Conservation (phyloP, 192 early-diverging fungal species). For the Chytriomyces sp. region DNA sequence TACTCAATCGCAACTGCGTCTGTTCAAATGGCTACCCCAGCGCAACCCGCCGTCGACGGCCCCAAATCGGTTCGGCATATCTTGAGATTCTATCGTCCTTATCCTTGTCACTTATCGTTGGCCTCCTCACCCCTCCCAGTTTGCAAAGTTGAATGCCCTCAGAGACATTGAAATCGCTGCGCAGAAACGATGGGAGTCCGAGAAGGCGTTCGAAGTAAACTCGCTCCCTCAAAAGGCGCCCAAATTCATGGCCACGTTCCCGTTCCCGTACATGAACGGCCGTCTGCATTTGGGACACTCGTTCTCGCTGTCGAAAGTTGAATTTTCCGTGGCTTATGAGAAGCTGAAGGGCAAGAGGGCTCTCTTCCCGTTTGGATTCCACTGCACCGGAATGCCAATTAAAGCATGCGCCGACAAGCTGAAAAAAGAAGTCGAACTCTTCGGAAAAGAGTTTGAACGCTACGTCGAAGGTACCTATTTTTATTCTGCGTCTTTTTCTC, state of each 20-base stretch:
- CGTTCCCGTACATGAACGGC: conserved; percentile 92
- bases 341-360: conserved; percentile 89
- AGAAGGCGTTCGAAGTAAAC: conserved; percentile 81
- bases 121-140: conserved; percentile 11
- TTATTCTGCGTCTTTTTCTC: conserved; percentile 2
- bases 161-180: conserved; percentile 68
- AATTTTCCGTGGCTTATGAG: conserved; percentile 94
- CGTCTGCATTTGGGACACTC: conserved; percentile 91
- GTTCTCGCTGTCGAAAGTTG: conserved; percentile 95
- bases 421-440: conserved; percentile 79
- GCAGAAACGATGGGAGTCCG: conserved; percentile 81
- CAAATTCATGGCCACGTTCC: conserved; percentile 94
- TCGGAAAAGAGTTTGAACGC: conserved; percentile 75
- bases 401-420: conserved; percentile 92
- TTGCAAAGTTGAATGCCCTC: conserved; percentile 34
- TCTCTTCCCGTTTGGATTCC: conserved; percentile 97
- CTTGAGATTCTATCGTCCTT: not conserved
- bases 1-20: not conserved
- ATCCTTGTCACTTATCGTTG: conserved; percentile 1
- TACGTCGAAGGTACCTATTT: conserved; percentile 34
- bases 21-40: not conserved
- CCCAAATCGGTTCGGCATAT: conserved; percentile 17
- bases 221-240: conserved; percentile 77
- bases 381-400: conserved; percentile 99
- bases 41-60: conserved; percentile 4